Percentiles rank a stretch among this genome's conserved stretches.
phyloP scores from a whole-genome alignment of 306 rosid genomes.

The Casuarina cunninghamiana region DNA sequence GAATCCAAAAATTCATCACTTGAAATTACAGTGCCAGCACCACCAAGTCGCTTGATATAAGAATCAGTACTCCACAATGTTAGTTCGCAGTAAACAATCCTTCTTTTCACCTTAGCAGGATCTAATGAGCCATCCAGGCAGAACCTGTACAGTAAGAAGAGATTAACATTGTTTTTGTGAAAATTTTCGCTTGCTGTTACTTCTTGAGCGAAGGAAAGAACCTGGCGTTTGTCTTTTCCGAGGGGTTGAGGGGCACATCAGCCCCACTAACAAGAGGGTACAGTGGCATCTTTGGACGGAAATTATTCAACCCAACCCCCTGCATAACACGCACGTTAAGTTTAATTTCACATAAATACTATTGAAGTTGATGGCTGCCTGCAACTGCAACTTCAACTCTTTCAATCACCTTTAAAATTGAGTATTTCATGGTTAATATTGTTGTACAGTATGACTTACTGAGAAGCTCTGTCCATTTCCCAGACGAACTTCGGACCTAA shows the following conservation, averaged over 20 bases:
- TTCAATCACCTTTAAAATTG: too few species aligned
- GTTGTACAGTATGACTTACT: constrained; percentile 38
- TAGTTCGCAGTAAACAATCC: constrained; percentile 53
- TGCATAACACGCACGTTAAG: constrained; percentile 24
- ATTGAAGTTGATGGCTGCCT: too few species aligned
- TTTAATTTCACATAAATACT: too few species aligned
- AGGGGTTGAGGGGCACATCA: constrained; percentile 51
- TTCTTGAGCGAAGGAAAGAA: constrained; percentile 11
- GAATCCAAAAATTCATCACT: constrained; percentile 45
- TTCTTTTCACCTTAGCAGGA: constrained; percentile 66
- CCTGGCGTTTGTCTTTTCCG: constrained; percentile 56
- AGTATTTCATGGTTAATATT: too few species aligned
- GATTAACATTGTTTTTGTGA: not conserved
- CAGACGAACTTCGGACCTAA: constrained; percentile 53
- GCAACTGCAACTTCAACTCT: too few species aligned
- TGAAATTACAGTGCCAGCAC: constrained; percentile 60
- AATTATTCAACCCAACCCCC: constrained; percentile 71
- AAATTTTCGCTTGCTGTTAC: not conserved
- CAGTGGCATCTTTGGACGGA: constrained; percentile 45
- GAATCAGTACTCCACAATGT: constrained; percentile 58
- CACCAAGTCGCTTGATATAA: constrained; percentile 63
- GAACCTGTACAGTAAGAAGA: constrained; percentile 17
- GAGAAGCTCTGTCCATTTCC: constrained; percentile 65
- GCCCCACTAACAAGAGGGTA: constrained; percentile 65
- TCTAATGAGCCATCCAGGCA: constrained; percentile 49